Evolutionary conservation across 108 stramenopile genomes (phyloP).

Genomic region (Asterionellopsis glacialis): DNA sequence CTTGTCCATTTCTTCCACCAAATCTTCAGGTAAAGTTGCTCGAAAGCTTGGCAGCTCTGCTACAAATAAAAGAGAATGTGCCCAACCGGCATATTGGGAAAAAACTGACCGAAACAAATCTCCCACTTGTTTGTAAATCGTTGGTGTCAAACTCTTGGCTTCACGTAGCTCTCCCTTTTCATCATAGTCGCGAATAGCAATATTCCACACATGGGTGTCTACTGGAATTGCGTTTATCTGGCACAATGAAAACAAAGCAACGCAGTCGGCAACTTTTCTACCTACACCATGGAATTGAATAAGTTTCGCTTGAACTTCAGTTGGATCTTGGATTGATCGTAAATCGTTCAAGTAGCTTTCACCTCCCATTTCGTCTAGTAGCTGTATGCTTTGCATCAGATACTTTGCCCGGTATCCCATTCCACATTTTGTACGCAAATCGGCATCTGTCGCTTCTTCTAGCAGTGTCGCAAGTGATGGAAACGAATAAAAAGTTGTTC

Average conservation of each 20-base stretch:
- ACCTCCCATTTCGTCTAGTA: slow-evolving; percentile 52
- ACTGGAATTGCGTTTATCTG: slow-evolving; percentile 90
- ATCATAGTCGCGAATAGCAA: slow-evolving; percentile 89
- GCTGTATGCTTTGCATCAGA: slow-evolving; percentile 70
- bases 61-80: slow-evolving; percentile 97
- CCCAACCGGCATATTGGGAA: slow-evolving; percentile 90
- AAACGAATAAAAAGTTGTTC: slow-evolving; percentile 61
- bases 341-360: slow-evolving; percentile 51
- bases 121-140: slow-evolving; percentile 88
- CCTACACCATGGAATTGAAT: slow-evolving; percentile 86
- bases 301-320: slow-evolving; percentile 61
- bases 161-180: slow-evolving; percentile 28
- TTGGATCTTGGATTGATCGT: slow-evolving; percentile 26
- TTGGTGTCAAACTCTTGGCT: slow-evolving; percentile 90
- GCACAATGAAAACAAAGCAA: slow-evolving; percentile 93
- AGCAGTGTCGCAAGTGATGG: slow-evolving; percentile 66
- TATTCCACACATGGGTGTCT: slow-evolving; percentile 96
- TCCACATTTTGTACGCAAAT: slow-evolving; percentile 77
- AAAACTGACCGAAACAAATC: slow-evolving; percentile 90
- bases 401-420: slow-evolving; percentile 95
- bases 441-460: slow-evolving; percentile 49
- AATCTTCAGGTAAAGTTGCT: slow-evolving; percentile 48
- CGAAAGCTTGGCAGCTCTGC: slow-evolving; percentile 89
- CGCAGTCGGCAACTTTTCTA: slow-evolving; percentile 98
- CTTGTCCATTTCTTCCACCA: slow-evolving; percentile 70